Base-by-base conservation (phyloP, 257 asterid species). In the Scutellaria minor region DNA sequence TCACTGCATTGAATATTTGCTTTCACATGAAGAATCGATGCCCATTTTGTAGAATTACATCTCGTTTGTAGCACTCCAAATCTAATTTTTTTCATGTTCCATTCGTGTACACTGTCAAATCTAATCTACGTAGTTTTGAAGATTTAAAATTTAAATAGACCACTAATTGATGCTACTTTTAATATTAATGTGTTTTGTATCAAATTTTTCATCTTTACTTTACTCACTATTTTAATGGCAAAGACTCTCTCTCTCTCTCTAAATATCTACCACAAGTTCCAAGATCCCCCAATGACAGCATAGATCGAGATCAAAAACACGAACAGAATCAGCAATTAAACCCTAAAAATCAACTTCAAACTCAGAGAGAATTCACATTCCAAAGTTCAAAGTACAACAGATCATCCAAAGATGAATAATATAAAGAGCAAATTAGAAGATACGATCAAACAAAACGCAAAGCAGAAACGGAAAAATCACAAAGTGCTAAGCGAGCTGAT, bases 401-500 rank as follows among this genome's bases (percentile, higher is more conserved):
- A 12, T 44, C 3, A 68, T 56, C 15, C 39, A 35, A 6, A 20
- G 20, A 15, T 51, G 22, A 27, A 10, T 45, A 42, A 63, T 20
- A 53, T 11, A 7, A 42, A 76, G 39, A 51, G 50, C 51, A 7
- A 60, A 69, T 24, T 13, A 11, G 27, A 35, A 1, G 52, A 48
- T 39, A 11, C 20, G 10, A 1, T 9, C 42, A 44, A 50, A 60
- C 41, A 44, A 15, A 14, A 18, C 18, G 18, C 18, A 18, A 18
- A 9, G 31, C 13, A 20, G 4, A 66, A 54, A 42, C 0, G 14
- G 20, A n/a, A 6, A 3, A 41, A 75, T 40, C 4, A 40, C 10
- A 40, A 15, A 74, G 71, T 22, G 70, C 78, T 77, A 86, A 12
- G 83, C 85, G 22, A 84, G 85, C 57, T 79, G 66, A 18, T 81